Evolutionary conservation across 2,329 filamentous ascomycete genomes (phyloP), one percentile per base, ranked within the genome.

Genomic region (Botryotinia calthae): DNA sequence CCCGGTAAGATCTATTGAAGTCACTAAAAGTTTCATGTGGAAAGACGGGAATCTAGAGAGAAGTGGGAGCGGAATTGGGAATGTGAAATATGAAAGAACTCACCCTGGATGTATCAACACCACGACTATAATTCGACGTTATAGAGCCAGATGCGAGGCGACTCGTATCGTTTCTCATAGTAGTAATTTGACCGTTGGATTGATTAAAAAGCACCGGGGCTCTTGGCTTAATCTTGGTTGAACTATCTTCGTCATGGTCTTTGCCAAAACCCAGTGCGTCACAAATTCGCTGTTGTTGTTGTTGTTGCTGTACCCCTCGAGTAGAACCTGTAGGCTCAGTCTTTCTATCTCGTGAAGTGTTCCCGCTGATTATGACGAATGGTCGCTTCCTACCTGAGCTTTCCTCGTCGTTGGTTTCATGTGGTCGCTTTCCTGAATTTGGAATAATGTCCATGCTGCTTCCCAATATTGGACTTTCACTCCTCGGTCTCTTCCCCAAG

Each of bases 401-500:
- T 8, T 67, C 65, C 37, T 54, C 48, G 16, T 25, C 65, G 9
- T 28, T 31, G 25, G 34, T 22, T 18, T 67, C 65, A 42, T 31
- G 48, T 25, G 65, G 18, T 42, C 34, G 34, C 22, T 67, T 67
- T 12, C 48, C 25, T 20, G 34, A 22, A 54, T 22, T 34, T 8
- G n/a, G 25, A 56, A 25, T 20, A 4, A 16, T 7, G 22, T 56
- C 18, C 18, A 56, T 25, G n/a, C 20, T 56, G 46, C 64, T 67
- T 31, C 48, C 64, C 14, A 67, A 46, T 67, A 67, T 67, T 67
- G 64, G 64, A 22, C 64, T 67, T 28, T 20, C 34, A 25, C 25
- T 40, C 16, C 34, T 42, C 16, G 25, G 34, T 28, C 64, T 56
- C 37, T 20, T 42, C 4, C 25, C 34, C 1, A 31, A 18, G 7